Percentiles rank a stretch among this genome's conserved stretches.
Conservation (phyloP, 2,329 filamentous ascomycete genomes). For the Daldinia sp. region DNA sequence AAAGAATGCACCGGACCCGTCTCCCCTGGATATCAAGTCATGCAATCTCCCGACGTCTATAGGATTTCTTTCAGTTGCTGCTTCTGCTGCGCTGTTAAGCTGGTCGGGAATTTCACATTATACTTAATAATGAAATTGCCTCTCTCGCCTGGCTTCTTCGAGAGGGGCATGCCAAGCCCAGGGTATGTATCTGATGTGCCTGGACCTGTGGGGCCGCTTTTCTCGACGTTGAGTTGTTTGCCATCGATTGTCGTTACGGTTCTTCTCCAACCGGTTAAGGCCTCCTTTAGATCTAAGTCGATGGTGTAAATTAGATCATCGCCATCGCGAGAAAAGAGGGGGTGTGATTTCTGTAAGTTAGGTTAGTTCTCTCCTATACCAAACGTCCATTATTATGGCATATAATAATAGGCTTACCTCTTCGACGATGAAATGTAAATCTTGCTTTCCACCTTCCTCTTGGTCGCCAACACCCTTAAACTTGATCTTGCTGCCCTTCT, state of each 20-base stretch:
- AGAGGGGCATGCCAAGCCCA: conserved; percentile 89
- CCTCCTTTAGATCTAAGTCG: conserved; percentile 89
- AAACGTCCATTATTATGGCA: not conserved
- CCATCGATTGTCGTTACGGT: conserved; percentile 95
- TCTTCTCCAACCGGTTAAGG: conserved; percentile 89
- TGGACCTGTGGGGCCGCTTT: conserved; percentile 84
- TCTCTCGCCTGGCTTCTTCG: conserved; percentile 84
- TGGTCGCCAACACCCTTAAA: conserved; percentile 98
- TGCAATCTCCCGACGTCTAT: conserved; percentile 43
- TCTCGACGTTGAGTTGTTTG: conserved; percentile 81
- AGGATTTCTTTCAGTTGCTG: conserved; percentile 81
- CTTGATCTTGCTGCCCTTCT: conserved; percentile 98
- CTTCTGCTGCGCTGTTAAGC: conserved; percentile 80
- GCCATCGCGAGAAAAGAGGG: conserved; percentile 83
- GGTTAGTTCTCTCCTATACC: conserved; percentile 50
- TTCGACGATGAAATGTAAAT: conserved; percentile 92
- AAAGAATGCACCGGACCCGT: conserved; percentile 6
- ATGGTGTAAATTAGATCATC: conserved; percentile 84
- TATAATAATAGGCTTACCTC: conserved; percentile 71
- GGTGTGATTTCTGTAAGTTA: conserved; percentile 77
- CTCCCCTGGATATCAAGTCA: conserved; percentile 6
- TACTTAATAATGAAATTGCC: conserved; percentile 91
- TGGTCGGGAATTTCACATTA: conserved; percentile 90
- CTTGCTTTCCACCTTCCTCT: conserved; percentile 93
- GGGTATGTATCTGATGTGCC: conserved; percentile 85